These are phyloP conservation scores for grape (Vitis vinifera) DNA, from an alignment of 164 flowering plant species.

Conservation along the genomic window DNA sequence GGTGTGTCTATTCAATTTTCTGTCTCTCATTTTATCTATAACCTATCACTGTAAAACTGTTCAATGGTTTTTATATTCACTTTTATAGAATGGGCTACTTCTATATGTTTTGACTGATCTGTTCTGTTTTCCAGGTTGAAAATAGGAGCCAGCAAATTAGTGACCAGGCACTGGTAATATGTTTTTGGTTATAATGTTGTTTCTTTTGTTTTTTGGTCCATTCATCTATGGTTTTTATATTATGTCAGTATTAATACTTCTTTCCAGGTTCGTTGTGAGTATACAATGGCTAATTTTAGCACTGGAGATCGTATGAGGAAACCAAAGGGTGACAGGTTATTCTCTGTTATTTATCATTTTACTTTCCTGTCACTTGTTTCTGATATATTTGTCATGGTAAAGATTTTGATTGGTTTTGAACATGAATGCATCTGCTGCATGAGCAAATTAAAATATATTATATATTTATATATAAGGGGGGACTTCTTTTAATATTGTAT, in stretches of 20 bases:
- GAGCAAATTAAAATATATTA: not conserved
- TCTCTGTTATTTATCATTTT: not conserved
- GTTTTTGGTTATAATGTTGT: not conserved
- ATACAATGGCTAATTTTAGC: slow-evolving; percentile 97
- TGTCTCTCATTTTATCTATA: too few relatives aligned
- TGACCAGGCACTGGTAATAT: slow-evolving; percentile 82
- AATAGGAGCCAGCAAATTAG: slow-evolving; percentile 76
- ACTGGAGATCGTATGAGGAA: slow-evolving; percentile 91
- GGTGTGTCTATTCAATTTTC: not conserved
- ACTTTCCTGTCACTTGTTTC: not conserved
- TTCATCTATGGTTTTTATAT: not conserved
- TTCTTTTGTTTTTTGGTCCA: not conserved
- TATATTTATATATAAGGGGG: not conserved
- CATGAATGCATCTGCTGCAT: not conserved
- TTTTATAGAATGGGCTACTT: not conserved
- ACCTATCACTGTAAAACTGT: too few relatives aligned
- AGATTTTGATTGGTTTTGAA: not conserved
- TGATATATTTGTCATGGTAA: not conserved
- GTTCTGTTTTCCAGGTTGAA: slow-evolving; percentile 60
- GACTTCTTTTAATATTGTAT: not conserved
- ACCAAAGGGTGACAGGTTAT: slow-evolving; percentile 92
- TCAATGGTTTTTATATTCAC: not conserved
- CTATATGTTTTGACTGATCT: slow-evolving; percentile 3
- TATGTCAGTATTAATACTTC: not conserved
- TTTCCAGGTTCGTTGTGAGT: slow-evolving; percentile 87